Evolutionary conservation across 352 stramenopile genomes (phyloP).

Genomic region (Globisporangium mamillatum): DNA sequence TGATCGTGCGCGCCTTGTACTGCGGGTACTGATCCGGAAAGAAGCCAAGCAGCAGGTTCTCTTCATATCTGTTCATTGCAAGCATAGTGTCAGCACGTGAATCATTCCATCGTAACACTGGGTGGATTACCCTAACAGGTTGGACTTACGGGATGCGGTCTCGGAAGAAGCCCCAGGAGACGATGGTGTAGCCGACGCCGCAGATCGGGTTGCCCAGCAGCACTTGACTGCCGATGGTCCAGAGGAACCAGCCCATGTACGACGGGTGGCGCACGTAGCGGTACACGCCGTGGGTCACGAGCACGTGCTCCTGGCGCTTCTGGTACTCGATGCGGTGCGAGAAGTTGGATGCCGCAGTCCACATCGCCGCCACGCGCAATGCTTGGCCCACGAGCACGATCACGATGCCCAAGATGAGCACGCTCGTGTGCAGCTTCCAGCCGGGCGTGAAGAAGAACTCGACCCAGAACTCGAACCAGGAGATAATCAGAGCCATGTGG

Average conservation of each 20-base stretch:
- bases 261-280: slow-evolving; percentile 92
- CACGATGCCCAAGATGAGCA: slow-evolving; percentile 58
- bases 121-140: neutral
- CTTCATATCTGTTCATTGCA: slow-evolving; percentile 76
- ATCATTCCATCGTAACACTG: neutral
- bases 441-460: slow-evolving; percentile 77
- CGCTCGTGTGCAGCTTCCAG: slow-evolving; percentile 62
- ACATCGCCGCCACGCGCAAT: slow-evolving; percentile 91
- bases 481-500: slow-evolving; percentile 79
- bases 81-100: neutral
- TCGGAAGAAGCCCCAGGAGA: slow-evolving; percentile 94
- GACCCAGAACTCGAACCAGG: slow-evolving; percentile 90
- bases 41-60: slow-evolving; percentile 86
- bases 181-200: slow-evolving; percentile 79
- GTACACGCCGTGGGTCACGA: slow-evolving; percentile 94
- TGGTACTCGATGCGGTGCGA: slow-evolving; percentile 94
- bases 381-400: slow-evolving; percentile 85
- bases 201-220: slow-evolving; percentile 91
- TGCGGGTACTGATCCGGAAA: slow-evolving; percentile 92
- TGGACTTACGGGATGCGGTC: slow-evolving; percentile 89
- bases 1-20: slow-evolving; percentile 87
- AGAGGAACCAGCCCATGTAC: slow-evolving; percentile 97
- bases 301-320: slow-evolving; percentile 91
- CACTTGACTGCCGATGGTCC: slow-evolving; percentile 94
- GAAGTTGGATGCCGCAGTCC: slow-evolving; percentile 92